Evolutionary conservation across 129 eudicot species (phyloP), one percentile per base, ranked within the genome.

Genomic region (Lactuca sativa): DNA sequence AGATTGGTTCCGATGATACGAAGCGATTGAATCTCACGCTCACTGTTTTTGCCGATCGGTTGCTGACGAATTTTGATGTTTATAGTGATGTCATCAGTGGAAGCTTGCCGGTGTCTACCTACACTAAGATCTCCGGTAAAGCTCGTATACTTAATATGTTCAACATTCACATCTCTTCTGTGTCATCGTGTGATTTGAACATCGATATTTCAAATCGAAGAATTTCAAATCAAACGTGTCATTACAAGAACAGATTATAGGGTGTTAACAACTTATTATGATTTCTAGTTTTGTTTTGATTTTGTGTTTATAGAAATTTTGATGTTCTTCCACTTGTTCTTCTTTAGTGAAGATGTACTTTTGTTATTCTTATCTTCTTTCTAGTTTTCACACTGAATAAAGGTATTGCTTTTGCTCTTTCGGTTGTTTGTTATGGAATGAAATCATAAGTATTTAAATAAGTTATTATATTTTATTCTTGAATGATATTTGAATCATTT

Each of bases 41-140:
- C 55, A 83, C 88, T 15, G 40, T 92, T 11, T 81, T 84, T 77
- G 96, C 96, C 5, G 96, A 92, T 77, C 89, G 91, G 2, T 74
- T 92, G 48, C 70, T 92, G 13, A 67, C 85, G 14, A 67, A 81
- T 73, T 76, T 76, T 10, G 33, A 83, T 1, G 17, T 86, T n/a
- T 82, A 80, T 47, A 51, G 79, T 14, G 91, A 86, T 9, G 64
- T 77, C 8, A 25, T 81, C 44, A 30, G 80, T 13, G 92, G 96
- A 33, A 72, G 54, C 9, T 60, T 89, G 70, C 85, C 89, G 6
- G 66, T 92, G 5, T 67, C 88, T 56, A 83, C 90, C 11, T 74
- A 62, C 67, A 77, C 83, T 12, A 76, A 75, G 60, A 64, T 92
- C 3, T 14, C 87, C 0, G 95, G 96, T 41, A 83, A 81, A 33